Conservation (phyloP, 192 early-diverging fungal species). For the Pecoramyces ruminantium region DNA sequence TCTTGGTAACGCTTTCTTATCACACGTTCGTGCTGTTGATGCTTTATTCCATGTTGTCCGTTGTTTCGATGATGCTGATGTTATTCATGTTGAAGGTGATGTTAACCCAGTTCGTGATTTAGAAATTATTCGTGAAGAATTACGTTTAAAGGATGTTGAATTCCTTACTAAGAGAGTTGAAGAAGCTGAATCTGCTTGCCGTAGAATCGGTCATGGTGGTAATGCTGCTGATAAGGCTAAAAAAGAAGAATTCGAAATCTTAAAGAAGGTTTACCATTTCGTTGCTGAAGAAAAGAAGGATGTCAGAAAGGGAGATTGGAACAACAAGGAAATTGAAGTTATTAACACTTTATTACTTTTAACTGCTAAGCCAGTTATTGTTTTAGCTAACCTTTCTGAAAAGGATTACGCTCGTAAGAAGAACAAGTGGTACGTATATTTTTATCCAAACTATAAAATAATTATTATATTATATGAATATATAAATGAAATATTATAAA, state of each 20-base stretch:
- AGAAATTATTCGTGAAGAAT: constrained; percentile 86
- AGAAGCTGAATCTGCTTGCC: constrained; percentile 17
- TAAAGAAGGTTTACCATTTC: constrained; percentile 59
- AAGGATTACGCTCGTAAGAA: constrained; percentile 82
- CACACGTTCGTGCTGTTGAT: constrained; percentile 73
- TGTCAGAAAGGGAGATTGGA: constrained; percentile 77
- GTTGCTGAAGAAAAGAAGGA: constrained; percentile 62
- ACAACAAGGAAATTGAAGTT: constrained; percentile 74
- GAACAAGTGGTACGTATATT: constrained; percentile 55
- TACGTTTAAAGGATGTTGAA: constrained; percentile 84
- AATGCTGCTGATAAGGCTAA: constrained; percentile 72
- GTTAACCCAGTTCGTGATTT: constrained; percentile 84
- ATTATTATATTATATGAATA: neutral
- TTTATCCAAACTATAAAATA: neutral
- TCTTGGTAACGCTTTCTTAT: constrained; percentile 87
- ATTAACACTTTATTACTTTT: constrained; percentile 75
- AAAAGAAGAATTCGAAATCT: constrained; percentile 70
- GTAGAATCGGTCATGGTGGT: constrained; percentile 51
- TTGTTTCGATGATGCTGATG: constrained; percentile 78
- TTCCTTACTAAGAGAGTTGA: constrained; percentile 37
- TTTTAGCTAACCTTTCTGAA: constrained; percentile 80
- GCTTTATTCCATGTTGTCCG: constrained; percentile 72
- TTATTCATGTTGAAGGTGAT: constrained; percentile 83
- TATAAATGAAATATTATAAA: too few species aligned
- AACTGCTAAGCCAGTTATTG: constrained; percentile 92